Base-by-base conservation (phyloP, 768 basidiomycete species). In the Psilocybe sp. region DNA sequence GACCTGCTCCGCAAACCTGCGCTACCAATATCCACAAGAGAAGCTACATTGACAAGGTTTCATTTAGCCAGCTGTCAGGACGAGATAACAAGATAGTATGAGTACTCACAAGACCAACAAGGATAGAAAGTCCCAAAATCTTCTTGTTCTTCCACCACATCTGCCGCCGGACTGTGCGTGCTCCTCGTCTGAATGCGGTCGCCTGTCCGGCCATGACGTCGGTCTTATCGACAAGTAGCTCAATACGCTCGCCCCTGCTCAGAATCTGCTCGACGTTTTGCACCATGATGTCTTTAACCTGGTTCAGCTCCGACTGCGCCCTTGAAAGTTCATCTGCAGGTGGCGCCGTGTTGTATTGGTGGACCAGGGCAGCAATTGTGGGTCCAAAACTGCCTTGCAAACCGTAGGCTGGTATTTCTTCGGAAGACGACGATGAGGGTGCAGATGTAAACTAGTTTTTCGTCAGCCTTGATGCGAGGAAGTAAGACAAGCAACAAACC, bases 231-330 rank as follows among this genome's bases (percentile, higher is more conserved):
- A 98, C 90, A 45, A 99, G 79, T 14, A 98, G 77, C 65, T 98
- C 96, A 57, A 99, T 92, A 46, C 97, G 79, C 68, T 99, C 97
- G 18, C 97, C 97, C 34, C 97, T 79, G 46, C 82, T 87, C 37
- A 99, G 80, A 55, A 98, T 96, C 66, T 94, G 90, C 70, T 98
- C 93, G 55, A 98, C 95, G 65, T 98, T 98, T 69, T 98, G 91
- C 44, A 98, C 95, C 94, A 97, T 96, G 69, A 97, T 92, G 60
- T 94, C 87, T 66, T 97, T 98, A 41, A 97, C 90, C 57, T 92
- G 89, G 52, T 84, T 82, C 37, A 93, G 77, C 66, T 98, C 94
- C 4, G 80, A 79, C 63, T 94, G 94, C 5, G 96, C 96, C 54
- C 92, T 89, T 15, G 86, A 74, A 49, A 98, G 82, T 54, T 95